Evolutionary conservation across 2,329 filamentous ascomycete genomes (phyloP), one percentile per base, ranked within the genome.

Genomic region (Byssoonygena ceratinophila): DNA sequence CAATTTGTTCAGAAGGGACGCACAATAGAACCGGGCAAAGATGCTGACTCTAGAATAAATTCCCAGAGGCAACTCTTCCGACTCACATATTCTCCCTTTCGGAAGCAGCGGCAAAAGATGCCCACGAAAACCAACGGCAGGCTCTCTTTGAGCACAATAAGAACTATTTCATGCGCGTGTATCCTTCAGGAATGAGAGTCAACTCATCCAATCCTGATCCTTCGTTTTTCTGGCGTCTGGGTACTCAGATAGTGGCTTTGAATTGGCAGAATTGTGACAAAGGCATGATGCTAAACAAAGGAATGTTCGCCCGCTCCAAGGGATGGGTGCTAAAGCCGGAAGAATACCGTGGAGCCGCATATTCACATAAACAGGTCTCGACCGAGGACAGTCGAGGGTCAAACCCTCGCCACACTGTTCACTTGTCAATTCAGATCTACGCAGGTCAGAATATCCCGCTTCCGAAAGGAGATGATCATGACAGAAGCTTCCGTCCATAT

Each of bases 201-300:
- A 77, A 80, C 55, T 94, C 87, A 0, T 92, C 87, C 0, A 97
- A 96, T 64, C 75, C 94, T 11, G 87, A 95, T 59, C 89, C 91
- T 3, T 79, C 82, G 0, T 76, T 84, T 2, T 92, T 90, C 68
- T 96, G 90, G 90, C 79, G 87, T 29, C 83, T 87, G 58, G 90
- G 90, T 12, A 84, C 94, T 2, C 90, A 96, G 68, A 84, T 96
- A 60, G 88, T 94, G 1, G 90, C 90, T 0, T 74, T 97, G 55
- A 96, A 96, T 70, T 97, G 90, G 87, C 90, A 97, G 68, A 84
- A 83, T 56, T 83, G 85, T 67, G 89, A 96, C 62, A 84, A 87
- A 60, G 89, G 87, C 29, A 94, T 94, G 83, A 96, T 96, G 91
- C 77, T 95, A 12, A 96, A 96, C 64, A 83, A 92, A 63, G 90